These are phyloP conservation scores for Pythium phragmiticola DNA, from an alignment of 352 stramenopile species.

Conservation along the genomic window DNA sequence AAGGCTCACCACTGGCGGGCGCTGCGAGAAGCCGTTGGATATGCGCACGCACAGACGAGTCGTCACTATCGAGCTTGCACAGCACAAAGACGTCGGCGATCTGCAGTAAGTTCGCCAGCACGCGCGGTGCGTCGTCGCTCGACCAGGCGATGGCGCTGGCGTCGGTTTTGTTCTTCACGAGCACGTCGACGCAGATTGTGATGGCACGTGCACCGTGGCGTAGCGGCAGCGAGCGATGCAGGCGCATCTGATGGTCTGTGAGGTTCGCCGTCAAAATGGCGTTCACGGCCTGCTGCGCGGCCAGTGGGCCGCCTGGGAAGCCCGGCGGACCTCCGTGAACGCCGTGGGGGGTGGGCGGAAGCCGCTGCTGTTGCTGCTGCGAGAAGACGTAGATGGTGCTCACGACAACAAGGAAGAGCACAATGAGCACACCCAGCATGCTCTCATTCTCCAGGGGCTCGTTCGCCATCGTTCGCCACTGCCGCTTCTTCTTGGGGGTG, in stretches of 20 bases:
- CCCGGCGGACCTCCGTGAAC: neutral
- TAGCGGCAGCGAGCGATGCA: slow-evolving; percentile 60
- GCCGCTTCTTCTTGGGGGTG: slow-evolving; percentile 1
- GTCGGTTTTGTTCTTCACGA: slow-evolving; percentile 39
- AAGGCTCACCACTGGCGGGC: slow-evolving; percentile 27
- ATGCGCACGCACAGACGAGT: slow-evolving; percentile 34
- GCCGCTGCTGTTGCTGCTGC: slow-evolving; percentile 43
- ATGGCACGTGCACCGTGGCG: slow-evolving; percentile 61
- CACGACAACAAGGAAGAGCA: slow-evolving; percentile 68
- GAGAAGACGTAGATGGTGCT: slow-evolving; percentile 76
- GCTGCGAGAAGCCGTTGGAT: slow-evolving; percentile 54
- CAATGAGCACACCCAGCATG: slow-evolving; percentile 62
- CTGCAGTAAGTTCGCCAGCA: slow-evolving; percentile 57
- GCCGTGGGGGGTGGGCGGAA: slow-evolving; percentile 8
- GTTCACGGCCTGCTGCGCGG: slow-evolving; percentile 24
- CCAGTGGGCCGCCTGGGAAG: slow-evolving; percentile 3
- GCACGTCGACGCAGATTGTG: slow-evolving; percentile 61
- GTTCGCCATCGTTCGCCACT: slow-evolving; percentile 21
- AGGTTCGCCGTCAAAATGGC: slow-evolving; percentile 40
- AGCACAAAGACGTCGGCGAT: slow-evolving; percentile 73
- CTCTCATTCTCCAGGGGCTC: slow-evolving; percentile 67
- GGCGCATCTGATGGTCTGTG: slow-evolving; percentile 47
- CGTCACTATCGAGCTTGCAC: slow-evolving; percentile 38
- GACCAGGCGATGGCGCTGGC: slow-evolving; percentile 39
- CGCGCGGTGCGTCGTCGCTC: slow-evolving; percentile 38